phyloP scores from a whole-genome alignment of 2,329 filamentous ascomycete species.

The Aspergillus luchuensis region DNA sequence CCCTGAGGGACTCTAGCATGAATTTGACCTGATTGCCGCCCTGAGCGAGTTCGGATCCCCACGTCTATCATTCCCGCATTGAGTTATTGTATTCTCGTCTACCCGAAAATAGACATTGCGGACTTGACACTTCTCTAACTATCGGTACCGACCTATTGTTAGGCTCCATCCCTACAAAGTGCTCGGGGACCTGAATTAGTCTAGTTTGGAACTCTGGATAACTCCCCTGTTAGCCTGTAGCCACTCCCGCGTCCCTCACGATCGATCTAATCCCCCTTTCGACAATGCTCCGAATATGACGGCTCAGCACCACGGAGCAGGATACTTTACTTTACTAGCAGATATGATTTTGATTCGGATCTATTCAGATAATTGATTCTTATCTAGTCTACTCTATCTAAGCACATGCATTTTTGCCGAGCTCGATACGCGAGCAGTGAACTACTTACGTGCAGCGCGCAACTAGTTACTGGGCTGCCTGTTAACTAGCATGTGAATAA shows the following conservation, averaged over 20 bases:
- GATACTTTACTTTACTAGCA: too few species aligned
- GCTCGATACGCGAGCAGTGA: too few species aligned
- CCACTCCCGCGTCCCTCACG: not conserved
- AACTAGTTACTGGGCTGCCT: too few species aligned
- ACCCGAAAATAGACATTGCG: not conserved
- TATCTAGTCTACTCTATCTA: too few species aligned
- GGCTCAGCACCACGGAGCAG: not conserved
- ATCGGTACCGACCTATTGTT: not conserved
- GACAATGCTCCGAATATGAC: slow-evolving; percentile 12
- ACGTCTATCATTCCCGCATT: not conserved
- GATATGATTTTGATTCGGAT: too few species aligned
- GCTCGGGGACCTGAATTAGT: not conserved
- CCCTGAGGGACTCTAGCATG: not conserved
- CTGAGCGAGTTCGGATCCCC: not conserved
- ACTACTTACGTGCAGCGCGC: too few species aligned
- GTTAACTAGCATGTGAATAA: too few species aligned
- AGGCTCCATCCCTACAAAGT: not conserved
- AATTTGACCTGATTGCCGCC: too few species aligned
- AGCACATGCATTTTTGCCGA: too few species aligned
- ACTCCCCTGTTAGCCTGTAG: not conserved
- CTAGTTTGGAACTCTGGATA: not conserved
- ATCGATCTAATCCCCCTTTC: slow-evolving; percentile 7
- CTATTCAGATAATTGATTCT: too few species aligned
- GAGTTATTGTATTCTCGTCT: not conserved
- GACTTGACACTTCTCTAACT: not conserved